Base-by-base conservation (phyloP, 306 rosid species). In the Rosa rugosa region DNA sequence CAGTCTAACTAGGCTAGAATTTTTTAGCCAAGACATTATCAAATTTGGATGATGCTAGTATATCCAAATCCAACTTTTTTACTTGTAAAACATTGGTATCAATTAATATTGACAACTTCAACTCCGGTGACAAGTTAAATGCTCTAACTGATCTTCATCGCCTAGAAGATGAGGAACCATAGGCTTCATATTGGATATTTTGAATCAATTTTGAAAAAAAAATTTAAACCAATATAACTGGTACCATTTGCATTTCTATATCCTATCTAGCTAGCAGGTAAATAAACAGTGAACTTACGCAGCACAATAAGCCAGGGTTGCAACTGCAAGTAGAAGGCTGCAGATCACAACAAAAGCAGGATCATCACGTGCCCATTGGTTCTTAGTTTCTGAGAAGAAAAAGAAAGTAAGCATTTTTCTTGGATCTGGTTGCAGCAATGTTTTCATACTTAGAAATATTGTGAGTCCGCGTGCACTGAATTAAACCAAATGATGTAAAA, bases 351-450 rank as follows among this genome's bases (percentile, higher is more conserved):
- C 89, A 89, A 96, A 96, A 84, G 97, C 99, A 86, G 99, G 99
- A 82, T 96, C 99, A 57, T 96, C 99, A 36, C 99, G 99, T 73
- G 99, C 98, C 99, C 99, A 96, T 85, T 96, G 99, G 77, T 96
- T 96, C 94, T 96, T 96, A 87, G 99, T 96, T 91, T 96, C 99
- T 96, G 94, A 84, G 75, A 82, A 75, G 80, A 82, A 70, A 87
- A 73, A 38, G 71, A 40, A 72, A 62, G 67, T 34, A 80, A 49
- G 83, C 22, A 56, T 20, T 66, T 67, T 75, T 71, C 72, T 46
- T 59, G 47, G 20, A 20, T 69, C 41, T 38, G 1, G 14, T 31
- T 69, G 73, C 56, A 66, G 54, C 67, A 65, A 10, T 57, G 54
- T 41, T 62, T 23, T 53, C 27, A 51, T 46, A 69, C n/a, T 71